phyloP scores from a whole-genome alignment of 352 stramenopile genomes.

The Phytophthora vignae region DNA sequence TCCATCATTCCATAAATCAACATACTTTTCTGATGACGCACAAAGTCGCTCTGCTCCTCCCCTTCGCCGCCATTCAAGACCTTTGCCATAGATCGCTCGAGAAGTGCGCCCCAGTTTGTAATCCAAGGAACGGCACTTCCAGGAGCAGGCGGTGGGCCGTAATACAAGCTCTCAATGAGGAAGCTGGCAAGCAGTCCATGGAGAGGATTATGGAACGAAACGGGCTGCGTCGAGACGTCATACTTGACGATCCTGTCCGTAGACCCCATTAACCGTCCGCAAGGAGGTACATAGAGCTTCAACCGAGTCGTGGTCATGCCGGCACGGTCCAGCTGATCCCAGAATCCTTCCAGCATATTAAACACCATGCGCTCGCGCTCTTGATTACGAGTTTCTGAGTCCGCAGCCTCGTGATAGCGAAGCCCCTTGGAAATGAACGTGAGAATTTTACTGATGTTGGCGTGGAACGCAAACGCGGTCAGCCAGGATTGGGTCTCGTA shows the following conservation, averaged over 20 bases:
- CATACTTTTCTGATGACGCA: slow-evolving; percentile 60
- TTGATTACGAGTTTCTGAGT: slow-evolving; percentile 34
- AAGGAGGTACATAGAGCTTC: slow-evolving; percentile 66
- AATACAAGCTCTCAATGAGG: slow-evolving; percentile 81
- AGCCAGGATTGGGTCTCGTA: slow-evolving; percentile 96
- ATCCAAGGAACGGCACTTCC: slow-evolving; percentile 46
- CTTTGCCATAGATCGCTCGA: slow-evolving; percentile 60
- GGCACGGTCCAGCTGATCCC: slow-evolving; percentile 67
- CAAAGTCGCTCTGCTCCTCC: slow-evolving; percentile 34
- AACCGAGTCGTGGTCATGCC: slow-evolving; percentile 54
- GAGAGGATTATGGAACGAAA: slow-evolving; percentile 92
- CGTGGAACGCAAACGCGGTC: slow-evolving; percentile 93
- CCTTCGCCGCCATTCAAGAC: slow-evolving; percentile 29
- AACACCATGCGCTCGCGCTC: slow-evolving; percentile 69
- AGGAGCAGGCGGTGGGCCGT: slow-evolving; percentile 42
- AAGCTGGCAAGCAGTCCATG: slow-evolving; percentile 87
- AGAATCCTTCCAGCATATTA: slow-evolving; percentile 80
- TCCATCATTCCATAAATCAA: slow-evolving; percentile 82
- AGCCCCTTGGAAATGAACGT: slow-evolving; percentile 71
- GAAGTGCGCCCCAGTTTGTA: slow-evolving; percentile 54
- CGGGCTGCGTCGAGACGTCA: slow-evolving; percentile 70
- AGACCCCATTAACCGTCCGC: slow-evolving; percentile 66
- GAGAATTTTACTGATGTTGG: slow-evolving; percentile 69
- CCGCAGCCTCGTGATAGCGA: slow-evolving; percentile 57
- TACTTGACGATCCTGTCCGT: slow-evolving; percentile 78